These are phyloP conservation scores for Yarrowia deformans DNA, from an alignment of 805 yeast genomes.

Conservation along the genomic window DNA sequence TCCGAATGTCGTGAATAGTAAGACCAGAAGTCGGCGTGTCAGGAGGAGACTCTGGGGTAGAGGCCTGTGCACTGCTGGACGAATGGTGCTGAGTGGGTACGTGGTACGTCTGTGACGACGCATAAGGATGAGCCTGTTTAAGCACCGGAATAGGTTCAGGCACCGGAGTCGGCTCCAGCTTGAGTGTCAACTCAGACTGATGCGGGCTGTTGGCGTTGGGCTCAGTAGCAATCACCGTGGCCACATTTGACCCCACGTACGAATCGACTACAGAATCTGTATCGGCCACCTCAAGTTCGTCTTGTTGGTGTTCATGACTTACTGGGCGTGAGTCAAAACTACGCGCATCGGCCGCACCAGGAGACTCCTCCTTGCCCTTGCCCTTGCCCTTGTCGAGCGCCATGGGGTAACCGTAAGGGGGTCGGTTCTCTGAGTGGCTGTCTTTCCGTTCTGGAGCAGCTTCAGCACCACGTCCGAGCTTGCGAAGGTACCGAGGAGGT, in stretches of 20 bases:
- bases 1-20: constrained; percentile 15
- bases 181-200: constrained; percentile 20
- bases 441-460: constrained; percentile 8
- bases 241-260: constrained; percentile 4
- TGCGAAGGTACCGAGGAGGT: constrained; percentile 22
- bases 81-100: constrained; percentile 16
- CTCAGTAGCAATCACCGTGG: constrained; percentile 17
- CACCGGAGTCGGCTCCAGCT: neutral
- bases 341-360: neutral
- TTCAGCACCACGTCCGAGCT: constrained; percentile 14
- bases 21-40: constrained; percentile 24
- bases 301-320: constrained; percentile 7
- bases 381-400: constrained; percentile 25
- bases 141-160: neutral
- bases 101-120: constrained; percentile 4
- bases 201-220: neutral
- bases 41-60: constrained; percentile 18
- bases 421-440: constrained; percentile 9
- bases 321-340: constrained; percentile 35
- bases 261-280: neutral
- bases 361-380: constrained; percentile 10
- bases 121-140: constrained; percentile 6
- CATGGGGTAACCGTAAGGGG: constrained; percentile 30
- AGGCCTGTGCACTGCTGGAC: neutral
- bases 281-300: neutral